Evolutionary conservation across 257 asterid species (phyloP).

Genomic region (Ilex aquifolium): DNA sequence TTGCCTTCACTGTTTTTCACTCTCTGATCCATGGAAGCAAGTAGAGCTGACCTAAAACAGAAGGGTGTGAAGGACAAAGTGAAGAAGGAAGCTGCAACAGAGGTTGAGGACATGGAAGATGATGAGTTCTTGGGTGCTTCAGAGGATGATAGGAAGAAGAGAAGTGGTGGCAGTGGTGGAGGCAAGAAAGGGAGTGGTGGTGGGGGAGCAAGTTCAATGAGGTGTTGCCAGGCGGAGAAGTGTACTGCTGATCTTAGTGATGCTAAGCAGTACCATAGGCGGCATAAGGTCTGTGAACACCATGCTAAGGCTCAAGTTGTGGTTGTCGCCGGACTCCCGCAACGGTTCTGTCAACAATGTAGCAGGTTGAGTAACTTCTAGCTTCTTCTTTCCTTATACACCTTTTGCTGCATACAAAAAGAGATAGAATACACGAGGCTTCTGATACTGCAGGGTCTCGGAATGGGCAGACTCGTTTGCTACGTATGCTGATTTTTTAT

Average conservation of each 20-base stretch:
- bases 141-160: conserved; percentile 32
- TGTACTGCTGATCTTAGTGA: conserved; percentile 45
- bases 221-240: conserved; percentile 59
- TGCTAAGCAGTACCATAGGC: conserved; percentile 59
- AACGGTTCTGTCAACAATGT: conserved; percentile 46
- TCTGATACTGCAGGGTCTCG: too few relatives aligned
- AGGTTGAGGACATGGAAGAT: conserved; percentile 19
- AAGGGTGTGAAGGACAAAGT: conserved; percentile 18
- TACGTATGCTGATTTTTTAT: too few relatives aligned
- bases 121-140: conserved; percentile 13
- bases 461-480: too few relatives aligned
- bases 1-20: conserved; percentile 2
- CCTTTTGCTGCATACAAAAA: too few relatives aligned
- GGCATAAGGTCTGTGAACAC: conserved; percentile 30
- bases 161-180: conserved; percentile 9
- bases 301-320: conserved; percentile 52
- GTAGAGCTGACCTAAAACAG: not conserved
- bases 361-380: conserved; percentile 43
- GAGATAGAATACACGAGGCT: too few relatives aligned
- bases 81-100: conserved; percentile 13
- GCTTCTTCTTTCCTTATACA: too few relatives aligned
- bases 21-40: conserved; percentile 12
- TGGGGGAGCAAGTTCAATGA: conserved; percentile 21
- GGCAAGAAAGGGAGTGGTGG: conserved; percentile 23
- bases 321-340: conserved; percentile 47